Evolutionary conservation across 2,329 filamentous ascomycete species (phyloP).

Genomic region (Fusarium nodosum): DNA sequence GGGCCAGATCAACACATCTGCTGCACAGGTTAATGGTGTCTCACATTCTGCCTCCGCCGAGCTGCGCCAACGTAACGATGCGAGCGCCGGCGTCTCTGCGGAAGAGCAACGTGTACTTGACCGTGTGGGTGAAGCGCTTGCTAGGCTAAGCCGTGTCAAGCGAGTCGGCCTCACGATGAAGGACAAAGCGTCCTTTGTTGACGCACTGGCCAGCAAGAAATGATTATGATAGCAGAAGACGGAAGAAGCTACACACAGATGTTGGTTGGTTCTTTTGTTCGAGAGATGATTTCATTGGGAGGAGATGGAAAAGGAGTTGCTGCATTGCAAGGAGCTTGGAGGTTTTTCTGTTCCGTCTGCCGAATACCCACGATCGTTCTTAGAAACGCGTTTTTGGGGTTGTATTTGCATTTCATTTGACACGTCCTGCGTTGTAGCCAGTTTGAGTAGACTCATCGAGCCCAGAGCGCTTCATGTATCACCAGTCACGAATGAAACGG

Average conservation of each 20-base stretch:
- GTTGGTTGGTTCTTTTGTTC: conserved; percentile 1
- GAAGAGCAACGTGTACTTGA: conserved; percentile 82
- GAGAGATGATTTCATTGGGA: conserved; percentile 10
- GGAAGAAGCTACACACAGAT: not conserved
- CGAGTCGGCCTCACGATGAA: conserved; percentile 85
- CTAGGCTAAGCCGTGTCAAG: conserved; percentile 89
- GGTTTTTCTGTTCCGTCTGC: conserved; percentile 28
- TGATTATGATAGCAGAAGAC: not conserved
- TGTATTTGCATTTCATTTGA: conserved; percentile 9
- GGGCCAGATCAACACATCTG: conserved; percentile 69
- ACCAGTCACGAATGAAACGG: not conserved
- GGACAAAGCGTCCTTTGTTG: conserved; percentile 87
- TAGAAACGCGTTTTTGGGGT: conserved; percentile 5
- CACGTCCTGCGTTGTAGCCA: conserved; percentile 13
- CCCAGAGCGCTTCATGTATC: conserved; percentile 10
- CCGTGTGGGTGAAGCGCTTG: conserved; percentile 84
- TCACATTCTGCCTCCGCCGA: conserved; percentile 49
- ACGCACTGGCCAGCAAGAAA: conserved; percentile 68
- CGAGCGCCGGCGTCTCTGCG: conserved; percentile 55
- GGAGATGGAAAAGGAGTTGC: conserved; percentile 23
- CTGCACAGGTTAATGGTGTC: conserved; percentile 55
- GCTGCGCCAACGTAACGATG: conserved; percentile 48
- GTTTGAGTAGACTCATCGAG: conserved; percentile 26
- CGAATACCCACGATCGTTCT: conserved; percentile 32
- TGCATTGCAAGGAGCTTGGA: conserved; percentile 47